Percentiles rank a stretch among this genome's conserved stretches.
phyloP scores from a whole-genome alignment of 495 filamentous ascomycete species.

The Copromyces sp. region DNA sequence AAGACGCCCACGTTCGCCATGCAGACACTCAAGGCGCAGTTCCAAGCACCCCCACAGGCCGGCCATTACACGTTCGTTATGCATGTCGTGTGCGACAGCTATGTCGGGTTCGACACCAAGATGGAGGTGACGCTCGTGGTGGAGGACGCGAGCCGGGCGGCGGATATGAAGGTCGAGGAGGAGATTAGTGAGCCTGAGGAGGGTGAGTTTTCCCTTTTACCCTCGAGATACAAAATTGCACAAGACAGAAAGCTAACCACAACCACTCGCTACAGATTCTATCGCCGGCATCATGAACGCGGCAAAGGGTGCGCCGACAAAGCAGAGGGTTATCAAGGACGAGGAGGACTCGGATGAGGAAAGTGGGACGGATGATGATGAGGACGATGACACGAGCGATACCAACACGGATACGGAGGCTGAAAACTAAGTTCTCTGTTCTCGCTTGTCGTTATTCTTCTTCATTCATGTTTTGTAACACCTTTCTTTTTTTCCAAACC shows the following conservation, averaged over 20 bases:
- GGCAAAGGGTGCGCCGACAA: slow-evolving; percentile 52
- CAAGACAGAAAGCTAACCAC: slow-evolving; percentile 21
- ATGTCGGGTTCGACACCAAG: slow-evolving; percentile 84
- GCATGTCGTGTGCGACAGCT: slow-evolving; percentile 87
- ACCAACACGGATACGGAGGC: slow-evolving; percentile 74
- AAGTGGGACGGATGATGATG: slow-evolving; percentile 82
- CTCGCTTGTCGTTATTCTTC: not conserved
- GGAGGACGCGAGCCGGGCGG: slow-evolving; percentile 82
- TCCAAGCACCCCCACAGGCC: slow-evolving; percentile 86
- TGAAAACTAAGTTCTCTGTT: slow-evolving; percentile 28
- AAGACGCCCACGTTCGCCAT: slow-evolving; percentile 75
- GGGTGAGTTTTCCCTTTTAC: slow-evolving; percentile 48
- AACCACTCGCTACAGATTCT: slow-evolving; percentile 50
- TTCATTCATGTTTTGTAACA: not conserved
- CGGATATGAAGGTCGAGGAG: slow-evolving; percentile 69
- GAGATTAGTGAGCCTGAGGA: slow-evolving; percentile 97
- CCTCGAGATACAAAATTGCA: not conserved
- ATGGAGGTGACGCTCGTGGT: slow-evolving; percentile 79
- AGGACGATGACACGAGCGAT: slow-evolving; percentile 64
- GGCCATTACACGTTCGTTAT: slow-evolving; percentile 88
- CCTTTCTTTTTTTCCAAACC: not conserved
- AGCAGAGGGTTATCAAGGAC: slow-evolving; percentile 40
- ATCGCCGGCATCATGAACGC: slow-evolving; percentile 92
- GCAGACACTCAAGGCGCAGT: slow-evolving; percentile 94
- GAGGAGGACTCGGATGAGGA: slow-evolving; percentile 62